phyloP scores from a whole-genome alignment of 257 asterid genomes.

The Gardenia jasminoides region DNA sequence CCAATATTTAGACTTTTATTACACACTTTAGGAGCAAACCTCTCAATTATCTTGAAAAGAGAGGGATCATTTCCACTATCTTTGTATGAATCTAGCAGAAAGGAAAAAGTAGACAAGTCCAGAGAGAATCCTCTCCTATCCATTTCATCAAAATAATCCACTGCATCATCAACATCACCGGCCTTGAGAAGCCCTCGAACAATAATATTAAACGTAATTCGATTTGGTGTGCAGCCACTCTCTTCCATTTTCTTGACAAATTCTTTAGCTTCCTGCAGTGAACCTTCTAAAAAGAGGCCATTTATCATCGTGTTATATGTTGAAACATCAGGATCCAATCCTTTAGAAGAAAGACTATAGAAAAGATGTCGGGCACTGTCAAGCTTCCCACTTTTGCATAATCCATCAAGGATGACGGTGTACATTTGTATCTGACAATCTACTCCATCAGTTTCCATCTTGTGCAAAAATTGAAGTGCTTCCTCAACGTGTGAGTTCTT shows the following conservation, averaged over 20 bases:
- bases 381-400: constrained; percentile 20
- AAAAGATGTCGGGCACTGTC: constrained; percentile 3
- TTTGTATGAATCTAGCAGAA: background rate
- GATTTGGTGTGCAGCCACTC: background rate
- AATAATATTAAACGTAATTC: constrained; percentile 6
- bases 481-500: too few species aligned
- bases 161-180: background rate
- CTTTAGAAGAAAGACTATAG: constrained; percentile 2
- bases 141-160: constrained; percentile 21
- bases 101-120: background rate
- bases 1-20: background rate
- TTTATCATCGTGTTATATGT: constrained; percentile 17
- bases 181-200: constrained; percentile 7
- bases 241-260: constrained; percentile 7
- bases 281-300: constrained; percentile 14
- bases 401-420: constrained; percentile 7
- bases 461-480: too few species aligned
- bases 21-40: background rate
- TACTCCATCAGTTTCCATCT: too few species aligned
- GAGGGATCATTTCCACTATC: background rate
- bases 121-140: background rate
- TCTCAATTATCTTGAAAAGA: background rate
- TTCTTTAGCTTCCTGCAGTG: constrained; percentile 19
- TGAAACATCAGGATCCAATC: constrained; percentile 17
- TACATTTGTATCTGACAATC: background rate